Evolutionary conservation across 2,329 filamentous ascomycete species (phyloP).

Genomic region (Trichoderma semiorbis): DNA sequence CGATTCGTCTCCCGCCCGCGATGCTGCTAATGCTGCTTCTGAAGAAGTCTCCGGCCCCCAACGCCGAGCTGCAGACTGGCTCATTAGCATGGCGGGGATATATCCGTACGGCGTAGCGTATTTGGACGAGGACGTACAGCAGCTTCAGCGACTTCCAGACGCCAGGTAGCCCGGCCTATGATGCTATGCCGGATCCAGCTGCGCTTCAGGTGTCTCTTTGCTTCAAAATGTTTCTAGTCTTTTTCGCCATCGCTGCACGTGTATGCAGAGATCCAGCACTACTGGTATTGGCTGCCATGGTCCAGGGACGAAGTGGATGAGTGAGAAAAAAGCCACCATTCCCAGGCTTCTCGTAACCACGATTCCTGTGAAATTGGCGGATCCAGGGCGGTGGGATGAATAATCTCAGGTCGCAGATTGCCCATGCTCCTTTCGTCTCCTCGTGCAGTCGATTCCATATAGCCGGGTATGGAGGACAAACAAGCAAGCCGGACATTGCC

Average conservation of each 20-base stretch:
- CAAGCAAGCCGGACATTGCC: not conserved
- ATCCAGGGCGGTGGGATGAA: not conserved
- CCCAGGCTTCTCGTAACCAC: not conserved
- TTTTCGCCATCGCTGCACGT: not conserved
- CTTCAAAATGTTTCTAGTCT: not conserved
- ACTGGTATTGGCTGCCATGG: not conserved
- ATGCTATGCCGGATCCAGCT: constrained; percentile 3
- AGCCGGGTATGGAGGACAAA: not conserved
- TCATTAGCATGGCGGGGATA: not conserved
- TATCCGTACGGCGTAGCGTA: not conserved
- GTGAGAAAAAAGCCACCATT: not conserved
- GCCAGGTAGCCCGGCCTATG: not conserved
- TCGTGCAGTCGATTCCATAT: not conserved
- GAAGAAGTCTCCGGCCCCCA: not conserved
- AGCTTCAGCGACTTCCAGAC: not conserved
- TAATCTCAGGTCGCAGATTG: not conserved
- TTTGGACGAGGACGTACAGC: not conserved
- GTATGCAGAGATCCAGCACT: not conserved
- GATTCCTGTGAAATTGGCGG: not conserved
- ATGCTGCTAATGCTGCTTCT: not conserved
- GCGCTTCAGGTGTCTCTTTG: not conserved
- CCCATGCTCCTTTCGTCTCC: constrained; percentile 2
- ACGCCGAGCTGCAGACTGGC: not conserved
- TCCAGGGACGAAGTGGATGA: not conserved
- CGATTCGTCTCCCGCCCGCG: not conserved